Percentiles rank a stretch among this genome's conserved stretches.
Conservation (phyloP, 2,329 filamentous ascomycete species). For the Aspergillus terreus region DNA sequence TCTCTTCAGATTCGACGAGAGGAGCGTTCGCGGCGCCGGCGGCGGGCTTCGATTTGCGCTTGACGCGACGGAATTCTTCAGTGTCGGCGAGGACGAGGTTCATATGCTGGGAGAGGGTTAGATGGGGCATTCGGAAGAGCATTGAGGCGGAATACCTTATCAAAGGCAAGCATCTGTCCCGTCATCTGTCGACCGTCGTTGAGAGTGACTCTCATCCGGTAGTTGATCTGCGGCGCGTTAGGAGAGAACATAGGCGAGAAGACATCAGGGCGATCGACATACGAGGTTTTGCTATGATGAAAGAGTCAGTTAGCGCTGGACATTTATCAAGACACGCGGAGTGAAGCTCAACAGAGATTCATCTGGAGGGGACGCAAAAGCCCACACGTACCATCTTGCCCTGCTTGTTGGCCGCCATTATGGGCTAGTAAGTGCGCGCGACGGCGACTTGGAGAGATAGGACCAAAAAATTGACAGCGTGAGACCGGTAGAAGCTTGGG, state of each 20-base stretch:
- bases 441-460: constrained; percentile 39
- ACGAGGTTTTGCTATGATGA: constrained; percentile 60
- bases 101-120: constrained; percentile 69
- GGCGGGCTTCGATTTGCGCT: constrained; percentile 70
- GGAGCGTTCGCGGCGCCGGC: constrained; percentile 59
- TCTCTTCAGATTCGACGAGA: constrained; percentile 86
- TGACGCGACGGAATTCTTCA: constrained; percentile 92
- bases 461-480: constrained; percentile 22
- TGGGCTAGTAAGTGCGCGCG: constrained; percentile 37
- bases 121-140: neutral
- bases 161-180: constrained; percentile 96
- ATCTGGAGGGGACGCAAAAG: neutral
- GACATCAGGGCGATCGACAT: constrained; percentile 32
- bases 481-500: constrained; percentile 19
- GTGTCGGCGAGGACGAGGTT: constrained; percentile 98
- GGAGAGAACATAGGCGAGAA: constrained; percentile 1
- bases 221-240: constrained; percentile 82
- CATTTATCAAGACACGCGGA: neutral
- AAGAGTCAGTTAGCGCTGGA: constrained; percentile 51
- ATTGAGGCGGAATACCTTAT: constrained; percentile 63
- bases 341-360: constrained; percentile 10
- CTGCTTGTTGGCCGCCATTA: constrained; percentile 77
- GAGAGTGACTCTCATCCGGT: constrained; percentile 95
- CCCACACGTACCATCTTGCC: constrained; percentile 90
- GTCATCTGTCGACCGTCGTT: constrained; percentile 95